A percentile compares a stretch with the other conserved stretches of the same genome.
Evolutionary conservation across 2,329 filamentous ascomycete genomes (phyloP).

Genomic region (Endoconidiophora polonica): DNA sequence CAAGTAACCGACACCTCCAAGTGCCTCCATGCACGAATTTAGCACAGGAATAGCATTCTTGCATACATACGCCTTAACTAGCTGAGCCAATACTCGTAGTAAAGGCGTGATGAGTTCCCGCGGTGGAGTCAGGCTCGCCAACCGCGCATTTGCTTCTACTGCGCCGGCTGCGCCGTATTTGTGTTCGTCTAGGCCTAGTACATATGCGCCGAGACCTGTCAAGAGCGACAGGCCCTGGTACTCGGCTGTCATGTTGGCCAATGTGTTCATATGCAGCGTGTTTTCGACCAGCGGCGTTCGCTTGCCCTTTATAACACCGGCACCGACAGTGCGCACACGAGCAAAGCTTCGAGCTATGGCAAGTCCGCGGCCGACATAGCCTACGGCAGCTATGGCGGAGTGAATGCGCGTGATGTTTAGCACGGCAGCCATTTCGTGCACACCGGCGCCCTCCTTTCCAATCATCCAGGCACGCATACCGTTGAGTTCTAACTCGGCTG

Average conservation of each 20-base stretch:
- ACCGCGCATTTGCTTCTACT: conserved; percentile 3
- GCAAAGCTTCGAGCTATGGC: conserved; percentile 41
- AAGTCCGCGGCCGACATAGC: conserved; percentile 37
- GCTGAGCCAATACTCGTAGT: conserved; percentile 40
- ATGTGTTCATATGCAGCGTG: conserved; percentile 38
- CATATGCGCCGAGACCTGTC: conserved; percentile 32
- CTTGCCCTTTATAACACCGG: conserved; percentile 22
- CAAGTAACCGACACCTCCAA: conserved; percentile 51
- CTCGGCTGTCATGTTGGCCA: conserved; percentile 37
- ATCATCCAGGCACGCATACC: conserved; percentile 49
- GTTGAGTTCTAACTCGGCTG: conserved; percentile 51
- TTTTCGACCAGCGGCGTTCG: conserved; percentile 33
- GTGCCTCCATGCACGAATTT: conserved; percentile 42
- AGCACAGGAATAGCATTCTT: conserved; percentile 32
- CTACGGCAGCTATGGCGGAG: conserved; percentile 35
- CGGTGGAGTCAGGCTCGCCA: conserved; percentile 20
- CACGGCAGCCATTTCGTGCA: conserved; percentile 50
- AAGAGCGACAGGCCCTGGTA: conserved; percentile 42
- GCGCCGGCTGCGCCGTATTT: conserved; percentile 14
- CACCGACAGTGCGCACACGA: conserved; percentile 35
- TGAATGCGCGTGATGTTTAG: conserved; percentile 50
- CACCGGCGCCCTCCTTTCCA: conserved; percentile 47
- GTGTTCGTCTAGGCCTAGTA: conserved; percentile 39
- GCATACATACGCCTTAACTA: conserved; percentile 42
- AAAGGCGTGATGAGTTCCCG: conserved; percentile 24